Evolutionary conservation across 495 filamentous ascomycete species (phyloP), one percentile per base, ranked within the genome.

Genomic region (Jackrogersella minutella): DNA sequence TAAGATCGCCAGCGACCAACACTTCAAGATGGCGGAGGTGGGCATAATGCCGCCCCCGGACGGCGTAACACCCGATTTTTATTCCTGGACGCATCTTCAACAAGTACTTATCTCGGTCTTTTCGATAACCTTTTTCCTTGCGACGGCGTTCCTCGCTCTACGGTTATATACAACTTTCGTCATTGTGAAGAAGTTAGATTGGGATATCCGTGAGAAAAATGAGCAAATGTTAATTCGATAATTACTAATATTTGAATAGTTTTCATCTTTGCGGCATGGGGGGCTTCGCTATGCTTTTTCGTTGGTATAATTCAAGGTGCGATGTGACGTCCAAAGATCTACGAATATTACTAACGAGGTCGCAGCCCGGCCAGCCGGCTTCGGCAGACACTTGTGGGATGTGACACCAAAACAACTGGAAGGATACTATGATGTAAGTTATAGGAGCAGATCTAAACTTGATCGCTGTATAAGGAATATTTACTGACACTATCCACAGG

Each of bases 311-410:
- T 47, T 5, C 36, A 37, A 47, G 55, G 55, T 46, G 26, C 1
- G 40, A 13, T 7, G 24, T 26, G 24, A 24, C 22, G 10, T 4
- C 19, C 4, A 33, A 19, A 19, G 31, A 1, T 36, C 24, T 5
- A 8, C 6, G 16, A 10, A 21, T 1, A 34, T 34, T 30, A 6
- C 19, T 37, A 10, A 52, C 49, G 2, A 52, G 6, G 46, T 57
- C 4, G 16, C 30, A 49, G 55, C 41, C 5, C 37, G 31, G 22
- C 55, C 41, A 5, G 40, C 55, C n/a, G 55, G 55, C 9, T 58
- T 58, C 33, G 55, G 55, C 1, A 34, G 55, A 3, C 55, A 58
- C 37, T 24, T 58, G 26, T 58, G 55, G 55, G 55, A 58, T 21
- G 43, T 58, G n/a, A 58, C 55, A 13, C 55, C 30, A 19, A 39